These are phyloP conservation scores for Candolleomyces eurysporus DNA, from an alignment of 768 basidiomycete species.

Conservation along the genomic window DNA sequence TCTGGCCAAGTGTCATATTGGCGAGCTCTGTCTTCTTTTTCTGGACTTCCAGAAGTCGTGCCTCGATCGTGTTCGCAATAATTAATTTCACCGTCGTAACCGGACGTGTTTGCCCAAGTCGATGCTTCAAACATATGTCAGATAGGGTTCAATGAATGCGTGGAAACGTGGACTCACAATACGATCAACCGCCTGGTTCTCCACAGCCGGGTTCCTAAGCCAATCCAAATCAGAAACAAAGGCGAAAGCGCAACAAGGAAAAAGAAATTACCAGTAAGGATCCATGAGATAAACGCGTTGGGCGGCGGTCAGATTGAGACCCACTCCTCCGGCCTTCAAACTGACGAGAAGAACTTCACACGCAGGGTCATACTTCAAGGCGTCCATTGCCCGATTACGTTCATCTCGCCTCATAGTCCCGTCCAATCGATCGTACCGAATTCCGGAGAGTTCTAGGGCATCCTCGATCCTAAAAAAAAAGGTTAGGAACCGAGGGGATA, in stretches of 20 bases:
- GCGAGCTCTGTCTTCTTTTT: conserved; percentile 92
- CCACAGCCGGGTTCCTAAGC: conserved; percentile 89
- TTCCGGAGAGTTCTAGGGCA: conserved; percentile 76
- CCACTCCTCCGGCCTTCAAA: conserved; percentile 95
- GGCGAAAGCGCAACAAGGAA: neutral
- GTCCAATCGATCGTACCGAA: conserved; percentile 89
- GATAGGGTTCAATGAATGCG: neutral
- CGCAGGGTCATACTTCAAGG: conserved; percentile 82
- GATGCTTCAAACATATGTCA: conserved; percentile 58
- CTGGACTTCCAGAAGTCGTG: conserved; percentile 88
- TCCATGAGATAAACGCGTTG: conserved; percentile 95
- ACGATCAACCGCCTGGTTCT: conserved; percentile 97
- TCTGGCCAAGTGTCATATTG: conserved; percentile 88
- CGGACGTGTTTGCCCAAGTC: conserved; percentile 89
- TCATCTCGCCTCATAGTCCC: conserved; percentile 99
- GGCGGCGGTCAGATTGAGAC: conserved; percentile 92
- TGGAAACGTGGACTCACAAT: conserved; percentile 58
- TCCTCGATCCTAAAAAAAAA: conserved; percentile 69
- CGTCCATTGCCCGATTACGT: conserved; percentile 87
- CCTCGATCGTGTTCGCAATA: conserved; percentile 93
- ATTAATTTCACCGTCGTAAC: conserved; percentile 93
- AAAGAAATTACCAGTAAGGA: conserved; percentile 76
- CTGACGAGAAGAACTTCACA: conserved; percentile 96
- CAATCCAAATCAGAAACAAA: conserved; percentile 5
- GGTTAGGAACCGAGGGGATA: conserved; percentile 12